phyloP scores from a whole-genome alignment of 2,329 filamentous ascomycete genomes.

The Alternaria novae-zelandiae region DNA sequence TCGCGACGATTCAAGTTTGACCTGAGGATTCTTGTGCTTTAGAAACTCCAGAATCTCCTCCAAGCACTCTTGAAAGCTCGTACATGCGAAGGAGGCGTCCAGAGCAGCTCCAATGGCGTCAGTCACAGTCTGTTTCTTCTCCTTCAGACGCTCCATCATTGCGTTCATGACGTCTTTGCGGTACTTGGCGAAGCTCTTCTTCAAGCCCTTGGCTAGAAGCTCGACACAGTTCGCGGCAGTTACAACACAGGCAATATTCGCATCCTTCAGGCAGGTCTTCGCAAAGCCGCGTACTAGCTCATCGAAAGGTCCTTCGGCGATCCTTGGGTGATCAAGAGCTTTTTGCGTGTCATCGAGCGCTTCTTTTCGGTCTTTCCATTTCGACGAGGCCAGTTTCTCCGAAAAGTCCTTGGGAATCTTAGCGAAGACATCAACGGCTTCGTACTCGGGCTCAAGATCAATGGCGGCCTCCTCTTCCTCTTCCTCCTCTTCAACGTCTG shows the following conservation, averaged over 20 bases:
- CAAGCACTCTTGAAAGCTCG: conserved; percentile 81
- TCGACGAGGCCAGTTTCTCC: conserved; percentile 85
- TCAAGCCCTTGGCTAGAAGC: conserved; percentile 82
- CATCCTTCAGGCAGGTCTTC: conserved; percentile 94
- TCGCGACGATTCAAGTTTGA: conserved; percentile 93
- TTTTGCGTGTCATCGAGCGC: conserved; percentile 82
- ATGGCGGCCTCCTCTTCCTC: conserved; percentile 71
- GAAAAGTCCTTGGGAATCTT: conserved; percentile 83
- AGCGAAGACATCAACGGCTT: conserved; percentile 83
- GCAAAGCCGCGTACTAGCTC: conserved; percentile 84
- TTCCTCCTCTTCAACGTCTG: conserved; percentile 56
- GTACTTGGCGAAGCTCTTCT: conserved; percentile 79
- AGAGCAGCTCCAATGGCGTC: conserved; percentile 87
- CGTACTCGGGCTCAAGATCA: conserved; percentile 69
- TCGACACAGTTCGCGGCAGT: conserved; percentile 94
- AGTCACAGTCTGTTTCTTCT: conserved; percentile 89
- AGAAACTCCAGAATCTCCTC: conserved; percentile 87
- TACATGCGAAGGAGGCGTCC: conserved; percentile 71
- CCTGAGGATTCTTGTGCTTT: conserved; percentile 94
- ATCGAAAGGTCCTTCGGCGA: conserved; percentile 88
- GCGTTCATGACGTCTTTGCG: conserved; percentile 80
- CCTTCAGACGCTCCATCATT: conserved; percentile 94
- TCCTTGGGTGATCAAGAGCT: conserved; percentile 81
- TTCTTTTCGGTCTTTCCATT: conserved; percentile 99
- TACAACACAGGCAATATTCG: conserved; percentile 92